Evolutionary conservation across 768 basidiomycete genomes (phyloP).

Genomic region (Scleroderma citrinum): DNA sequence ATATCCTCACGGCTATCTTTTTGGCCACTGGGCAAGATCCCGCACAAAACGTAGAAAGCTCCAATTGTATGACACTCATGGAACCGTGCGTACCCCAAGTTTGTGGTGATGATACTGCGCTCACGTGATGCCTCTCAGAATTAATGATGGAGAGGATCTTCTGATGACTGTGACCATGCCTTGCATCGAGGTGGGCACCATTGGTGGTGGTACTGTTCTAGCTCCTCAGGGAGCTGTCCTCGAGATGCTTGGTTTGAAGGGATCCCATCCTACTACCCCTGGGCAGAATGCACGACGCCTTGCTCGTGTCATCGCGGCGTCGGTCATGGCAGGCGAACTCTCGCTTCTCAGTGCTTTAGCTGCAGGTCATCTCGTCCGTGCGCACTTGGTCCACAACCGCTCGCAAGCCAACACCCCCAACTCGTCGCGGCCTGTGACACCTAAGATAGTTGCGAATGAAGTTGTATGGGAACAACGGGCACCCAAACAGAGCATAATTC

Average conservation of each 20-base stretch:
- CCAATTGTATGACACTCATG: constrained; percentile 98
- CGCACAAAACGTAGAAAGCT: constrained; percentile 98
- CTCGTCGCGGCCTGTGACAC: constrained; percentile 54
- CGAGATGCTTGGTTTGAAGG: constrained; percentile 89
- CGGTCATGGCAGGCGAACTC: constrained; percentile 97
- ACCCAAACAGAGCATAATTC: constrained; percentile 5
- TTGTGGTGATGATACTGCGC: neutral
- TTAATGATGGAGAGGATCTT: constrained; percentile 84
- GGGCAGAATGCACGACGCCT: constrained; percentile 87
- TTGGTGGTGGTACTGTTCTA: constrained; percentile 94
- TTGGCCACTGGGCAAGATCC: constrained; percentile 98
- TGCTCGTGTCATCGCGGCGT: constrained; percentile 82
- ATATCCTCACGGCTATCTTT: constrained; percentile 93
- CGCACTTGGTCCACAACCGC: constrained; percentile 90
- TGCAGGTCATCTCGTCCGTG: constrained; percentile 90
- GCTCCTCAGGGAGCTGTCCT: constrained; percentile 85
- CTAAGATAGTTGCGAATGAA: constrained; percentile 32
- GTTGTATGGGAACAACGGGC: constrained; percentile 20
- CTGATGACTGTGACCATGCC: constrained; percentile 96
- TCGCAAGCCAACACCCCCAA: constrained; percentile 76
- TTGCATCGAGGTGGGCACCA: constrained; percentile 97
- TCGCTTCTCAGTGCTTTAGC: constrained; percentile 89
- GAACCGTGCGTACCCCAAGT: constrained; percentile 65
- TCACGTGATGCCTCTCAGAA: constrained; percentile 39
- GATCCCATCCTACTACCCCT: constrained; percentile 81